Evolutionary conservation across 1,284 basidiomycete genomes (phyloP), one percentile per base, ranked within the genome.

Genomic region (Cutaneotrichosporon cutaneum): DNA sequence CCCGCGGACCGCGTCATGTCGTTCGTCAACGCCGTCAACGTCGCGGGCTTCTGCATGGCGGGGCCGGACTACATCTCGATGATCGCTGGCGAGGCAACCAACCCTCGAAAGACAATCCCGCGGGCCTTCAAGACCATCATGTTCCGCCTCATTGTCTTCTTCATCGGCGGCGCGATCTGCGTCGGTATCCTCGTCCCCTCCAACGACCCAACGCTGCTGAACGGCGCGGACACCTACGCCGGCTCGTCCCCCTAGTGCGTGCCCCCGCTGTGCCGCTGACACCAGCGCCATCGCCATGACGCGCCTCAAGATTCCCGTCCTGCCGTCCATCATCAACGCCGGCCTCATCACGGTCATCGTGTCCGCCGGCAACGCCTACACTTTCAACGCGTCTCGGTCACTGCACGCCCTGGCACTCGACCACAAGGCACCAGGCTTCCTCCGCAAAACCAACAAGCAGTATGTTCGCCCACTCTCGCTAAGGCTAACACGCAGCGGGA

Each of bases 51-150:
- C 56, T 59, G 68, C 21, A 69, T 70, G 59, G 67, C 66, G 14
- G 72, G 73, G 16, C 72, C 73, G 21, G 78, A 80, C 65, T 72
- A 73, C 56, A 70, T 78, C 11, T 80, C 79, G n/a, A 74, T 81
- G 35, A 72, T 77, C 16, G 80, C 79, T 14, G 79, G 73, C 22
- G 80, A 81, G 65, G 76, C 78, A 50, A 69, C 69, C 60, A 89
- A 84, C 72, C 90, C 90, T 2, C 85, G 88, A 33, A 64, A 66
- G 39, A 90, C 89, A 70, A 87, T 92, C 62, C 82, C 85, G 45
- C 89, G 86, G 71, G 90, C 90, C 1, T 85, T 87, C 73, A 82
- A 82, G 60, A 82, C 88, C 36, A 88, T 91, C 18, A 88, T 87
- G 74, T 80, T 85, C 65, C 86, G 88, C 68, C 88, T 93, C 63